phyloP scores from a whole-genome alignment of 345 rosid species.

The Moricandia arvensis region DNA sequence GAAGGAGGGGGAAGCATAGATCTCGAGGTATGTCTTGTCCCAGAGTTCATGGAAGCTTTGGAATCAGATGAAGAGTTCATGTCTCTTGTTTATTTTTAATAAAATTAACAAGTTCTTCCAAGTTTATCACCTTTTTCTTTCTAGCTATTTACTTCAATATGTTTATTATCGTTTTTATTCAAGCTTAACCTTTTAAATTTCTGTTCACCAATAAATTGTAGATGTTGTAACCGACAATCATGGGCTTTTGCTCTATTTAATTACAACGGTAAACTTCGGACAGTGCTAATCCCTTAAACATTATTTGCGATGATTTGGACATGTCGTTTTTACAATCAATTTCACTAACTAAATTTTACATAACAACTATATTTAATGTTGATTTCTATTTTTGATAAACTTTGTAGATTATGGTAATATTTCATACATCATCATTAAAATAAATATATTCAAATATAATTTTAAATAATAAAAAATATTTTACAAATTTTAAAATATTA shows the following conservation, averaged over 20 bases:
- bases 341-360: too few species aligned
- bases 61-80: conserved; percentile 57
- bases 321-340: too few species aligned
- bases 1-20: conserved; percentile 72
- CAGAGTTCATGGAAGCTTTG: conserved; percentile 54
- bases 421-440: too few species aligned
- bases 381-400: too few species aligned
- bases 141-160: neutral
- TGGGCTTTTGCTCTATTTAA: neutral
- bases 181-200: neutral
- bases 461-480: too few species aligned
- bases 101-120: neutral
- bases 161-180: neutral
- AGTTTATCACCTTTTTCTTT: neutral
- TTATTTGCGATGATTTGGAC: too few species aligned
- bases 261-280: neutral
- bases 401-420: too few species aligned
- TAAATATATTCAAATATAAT: too few species aligned
- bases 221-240: neutral
- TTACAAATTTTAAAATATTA: too few species aligned
- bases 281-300: too few species aligned
- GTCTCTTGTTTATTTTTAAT: conserved; percentile 35
- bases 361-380: too few species aligned
- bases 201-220: neutral
- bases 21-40: conserved; percentile 66